Evolutionary conservation across 1,139 yeast genomes (phyloP).

Genomic region (Suhomyces bokatorum): DNA sequence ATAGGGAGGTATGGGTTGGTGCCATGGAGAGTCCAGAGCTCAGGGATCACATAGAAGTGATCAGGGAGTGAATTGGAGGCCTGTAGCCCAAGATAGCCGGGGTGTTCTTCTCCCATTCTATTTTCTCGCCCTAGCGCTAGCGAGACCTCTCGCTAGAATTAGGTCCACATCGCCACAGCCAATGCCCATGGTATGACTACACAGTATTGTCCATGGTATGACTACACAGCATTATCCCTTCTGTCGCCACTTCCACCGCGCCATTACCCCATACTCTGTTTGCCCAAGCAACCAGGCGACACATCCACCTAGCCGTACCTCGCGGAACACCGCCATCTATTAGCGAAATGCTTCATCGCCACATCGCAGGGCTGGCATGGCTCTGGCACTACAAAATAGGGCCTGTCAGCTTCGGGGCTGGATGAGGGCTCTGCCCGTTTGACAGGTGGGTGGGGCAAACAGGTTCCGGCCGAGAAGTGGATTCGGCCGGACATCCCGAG

Average conservation of each 20-base stretch:
- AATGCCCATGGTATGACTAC: no score
- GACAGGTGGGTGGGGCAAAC: not conserved
- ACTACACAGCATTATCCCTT: no score
- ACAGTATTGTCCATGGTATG: no score
- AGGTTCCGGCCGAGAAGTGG: not conserved
- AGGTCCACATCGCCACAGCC: no score
- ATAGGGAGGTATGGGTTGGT: no score
- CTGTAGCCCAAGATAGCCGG: not conserved
- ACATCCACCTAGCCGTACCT: not conserved
- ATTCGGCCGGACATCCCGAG: conserved; percentile 3
- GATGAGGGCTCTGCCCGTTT: not conserved
- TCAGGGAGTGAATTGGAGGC: not conserved
- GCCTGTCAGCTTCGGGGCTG: no score
- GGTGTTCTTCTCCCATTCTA: not conserved
- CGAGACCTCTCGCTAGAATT: not conserved
- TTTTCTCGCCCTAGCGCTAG: not conserved
- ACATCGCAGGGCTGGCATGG: not conserved
- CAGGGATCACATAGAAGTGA: not conserved
- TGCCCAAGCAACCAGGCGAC: no score
- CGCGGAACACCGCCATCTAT: not conserved
- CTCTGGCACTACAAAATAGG: no score
- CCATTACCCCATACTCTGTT: no score
- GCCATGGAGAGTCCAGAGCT: not conserved
- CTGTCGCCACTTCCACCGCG: no score
- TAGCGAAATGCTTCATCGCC: no score